Percentiles rank a stretch among this genome's conserved stretches.
Evolutionary conservation across 2,329 filamentous ascomycete genomes (phyloP).

Genomic region (Cladosporium sp.): DNA sequence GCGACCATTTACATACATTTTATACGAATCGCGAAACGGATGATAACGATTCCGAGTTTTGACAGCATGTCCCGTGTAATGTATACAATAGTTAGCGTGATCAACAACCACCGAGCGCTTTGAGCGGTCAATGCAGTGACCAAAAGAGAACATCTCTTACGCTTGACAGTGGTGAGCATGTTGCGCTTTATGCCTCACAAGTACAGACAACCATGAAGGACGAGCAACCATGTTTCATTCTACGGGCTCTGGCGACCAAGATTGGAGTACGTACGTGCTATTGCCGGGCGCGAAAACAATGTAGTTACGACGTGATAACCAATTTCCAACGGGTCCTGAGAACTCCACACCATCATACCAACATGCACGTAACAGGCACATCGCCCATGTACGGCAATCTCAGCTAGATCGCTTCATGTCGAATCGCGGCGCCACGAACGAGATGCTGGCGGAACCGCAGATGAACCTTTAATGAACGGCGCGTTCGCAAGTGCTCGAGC

Average conservation of each 20-base stretch:
- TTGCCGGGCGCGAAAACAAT: too few species aligned
- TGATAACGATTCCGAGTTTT: neutral
- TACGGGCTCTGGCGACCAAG: too few species aligned
- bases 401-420: neutral
- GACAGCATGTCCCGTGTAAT: neutral
- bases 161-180: too few species aligned
- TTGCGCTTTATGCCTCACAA: too few species aligned
- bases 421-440: neutral
- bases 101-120: neutral
- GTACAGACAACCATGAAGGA: too few species aligned
- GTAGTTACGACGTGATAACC: too few species aligned
- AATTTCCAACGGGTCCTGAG: too few species aligned
- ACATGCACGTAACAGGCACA: neutral
- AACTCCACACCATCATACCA: neutral
- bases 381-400: too few species aligned
- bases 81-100: neutral
- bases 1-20: neutral
- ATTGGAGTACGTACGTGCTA: too few species aligned
- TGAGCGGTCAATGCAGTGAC: neutral
- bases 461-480: neutral
- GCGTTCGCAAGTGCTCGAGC: neutral
- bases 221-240: too few species aligned
- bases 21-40: neutral
- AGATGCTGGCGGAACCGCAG: neutral
- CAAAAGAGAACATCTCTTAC: too few species aligned